Evolutionary conservation across 495 filamentous ascomycete genomes (phyloP).

Genomic region (Melanomma pulvis-pyrius): DNA sequence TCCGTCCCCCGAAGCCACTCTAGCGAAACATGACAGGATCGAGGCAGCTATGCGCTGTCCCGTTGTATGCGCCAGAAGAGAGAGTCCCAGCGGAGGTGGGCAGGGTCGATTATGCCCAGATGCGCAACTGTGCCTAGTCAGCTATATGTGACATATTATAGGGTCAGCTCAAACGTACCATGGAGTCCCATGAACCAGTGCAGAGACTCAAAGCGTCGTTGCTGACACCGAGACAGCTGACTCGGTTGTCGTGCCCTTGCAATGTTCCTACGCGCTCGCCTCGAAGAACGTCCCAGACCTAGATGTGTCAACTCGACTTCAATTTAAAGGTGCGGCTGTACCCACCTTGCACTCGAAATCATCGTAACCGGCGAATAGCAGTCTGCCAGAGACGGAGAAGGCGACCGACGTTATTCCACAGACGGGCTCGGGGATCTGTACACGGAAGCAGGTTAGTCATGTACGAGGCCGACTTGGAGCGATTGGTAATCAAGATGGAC

Average conservation of each 20-base stretch:
- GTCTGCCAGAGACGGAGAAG: conserved; percentile 92
- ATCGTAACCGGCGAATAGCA: conserved; percentile 97
- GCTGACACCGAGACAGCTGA: conserved; percentile 96
- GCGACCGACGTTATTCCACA: conserved; percentile 98
- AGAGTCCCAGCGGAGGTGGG: neutral
- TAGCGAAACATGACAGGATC: neutral
- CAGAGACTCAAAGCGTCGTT: conserved; percentile 99
- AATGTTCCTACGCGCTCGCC: conserved; percentile 96
- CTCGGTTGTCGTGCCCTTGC: conserved; percentile 96
- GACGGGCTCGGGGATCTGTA: conserved; percentile 90
- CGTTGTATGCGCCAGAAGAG: neutral
- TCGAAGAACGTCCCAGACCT: conserved; percentile 98
- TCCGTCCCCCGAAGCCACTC: neutral
- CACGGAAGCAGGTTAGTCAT: conserved; percentile 28
- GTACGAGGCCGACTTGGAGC: neutral
- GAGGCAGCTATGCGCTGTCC: neutral
- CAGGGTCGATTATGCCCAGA: conserved; percentile 41
- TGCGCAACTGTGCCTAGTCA: conserved; percentile 43
- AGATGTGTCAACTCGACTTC: conserved; percentile 8
- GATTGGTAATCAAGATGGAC: conserved; percentile 37
- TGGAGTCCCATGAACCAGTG: conserved; percentile 98
- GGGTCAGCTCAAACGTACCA: conserved; percentile 65
- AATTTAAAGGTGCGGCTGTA: neutral
- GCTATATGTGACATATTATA: conserved; percentile 25
- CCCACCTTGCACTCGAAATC: conserved; percentile 99